Base-by-base conservation (phyloP, 176 grass and related monocot genomes). In the Cocos nucifera region DNA sequence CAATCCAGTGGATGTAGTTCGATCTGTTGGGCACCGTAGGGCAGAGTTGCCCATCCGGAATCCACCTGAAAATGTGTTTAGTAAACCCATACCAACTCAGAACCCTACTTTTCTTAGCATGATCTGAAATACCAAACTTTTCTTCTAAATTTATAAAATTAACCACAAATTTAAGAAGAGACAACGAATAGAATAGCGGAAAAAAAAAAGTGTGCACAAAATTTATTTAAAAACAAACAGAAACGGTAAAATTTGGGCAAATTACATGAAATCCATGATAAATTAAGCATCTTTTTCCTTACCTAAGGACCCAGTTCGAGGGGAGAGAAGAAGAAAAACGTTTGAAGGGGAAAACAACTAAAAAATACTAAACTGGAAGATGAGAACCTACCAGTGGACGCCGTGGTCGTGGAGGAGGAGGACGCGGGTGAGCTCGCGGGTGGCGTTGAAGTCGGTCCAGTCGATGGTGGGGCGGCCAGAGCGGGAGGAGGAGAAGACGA, bases 1-100 rank as follows among this genome's bases (percentile, higher is more conserved):
- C 92, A 15, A 97, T 97, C 92, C 92, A 91, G 59, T 92, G 93
- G 53, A 98, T 98, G 58, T 92, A 92, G 49, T 97, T 85, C 19
- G 84, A 97, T 69, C 92, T 73, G 65, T 97, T 97, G 27, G 92
- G 92, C 78, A 91, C 76, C 56, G 87, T 92, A 62, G 84, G 93
- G 52, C 87, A 92, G 25, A 98, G 79, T 26, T 92, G 81, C 54
- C 84, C 78, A 74, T 92, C 81, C 24, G 93, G 87, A 71, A 98
- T 88, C 93, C 93, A 98, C 93, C 93, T 88, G 72, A 70, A 35
- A 12, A 44, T 44, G 35, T 44, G 35, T 44, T 44, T 12, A 44
- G 12, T 44, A 44, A 44, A 44, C 9, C 35, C 35, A 14, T 44
- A 14, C 9, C 10, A 44, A 44, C 35, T 2, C 8, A 44, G 8